Evolutionary conservation across 2,329 filamentous ascomycete genomes (phyloP), one percentile per base, ranked within the genome.

Genomic region (Calonectria hongkongensis): DNA sequence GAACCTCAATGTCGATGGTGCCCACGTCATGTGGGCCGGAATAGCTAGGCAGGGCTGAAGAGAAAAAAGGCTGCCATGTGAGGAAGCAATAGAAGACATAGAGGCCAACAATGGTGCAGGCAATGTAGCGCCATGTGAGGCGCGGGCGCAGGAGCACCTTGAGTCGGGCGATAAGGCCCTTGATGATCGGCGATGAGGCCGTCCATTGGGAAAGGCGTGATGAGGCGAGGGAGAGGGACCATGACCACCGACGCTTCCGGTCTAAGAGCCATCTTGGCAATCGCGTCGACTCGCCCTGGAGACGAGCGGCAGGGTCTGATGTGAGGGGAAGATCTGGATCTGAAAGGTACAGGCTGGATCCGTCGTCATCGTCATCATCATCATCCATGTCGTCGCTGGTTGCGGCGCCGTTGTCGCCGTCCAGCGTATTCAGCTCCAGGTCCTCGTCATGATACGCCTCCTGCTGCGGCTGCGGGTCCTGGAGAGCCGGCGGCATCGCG

Each of bases 1-100:
- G 82, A 10, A 88, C 81, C 71, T 89, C 88, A 36, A 89, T 76
- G 73, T 89, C 87, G 54, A 89, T 80, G 15, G 85, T 81, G 28
- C 88, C 88, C 25, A 89, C 88, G 4, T 81, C 79, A 70, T 88
- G 84, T 0, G 83, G 83, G 0, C 87, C 87, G 12, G 84, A 85
- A 76, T 88, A 88, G 25, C 78, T 71, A 1, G 87, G 88, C 8
- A 89, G 78, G 4, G 82, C 82, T 28, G 84, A 85, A 0, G 86
- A 86, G 70, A 89, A 84, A 18, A 87, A 81, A 4, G 86, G 87
- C 25, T 82, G 78, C 41, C 83, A 82, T 48, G 82, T 82, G 56
- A 87, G 7, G 64, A 84, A 81, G 73, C 86, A 87, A 71, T 85
- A 84, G 36, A 86, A 54, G 4, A 84, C 71, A 67, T 88, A 88